phyloP scores from a whole-genome alignment of 495 filamentous ascomycete species.

The Clohesyomyces aquaticus region DNA sequence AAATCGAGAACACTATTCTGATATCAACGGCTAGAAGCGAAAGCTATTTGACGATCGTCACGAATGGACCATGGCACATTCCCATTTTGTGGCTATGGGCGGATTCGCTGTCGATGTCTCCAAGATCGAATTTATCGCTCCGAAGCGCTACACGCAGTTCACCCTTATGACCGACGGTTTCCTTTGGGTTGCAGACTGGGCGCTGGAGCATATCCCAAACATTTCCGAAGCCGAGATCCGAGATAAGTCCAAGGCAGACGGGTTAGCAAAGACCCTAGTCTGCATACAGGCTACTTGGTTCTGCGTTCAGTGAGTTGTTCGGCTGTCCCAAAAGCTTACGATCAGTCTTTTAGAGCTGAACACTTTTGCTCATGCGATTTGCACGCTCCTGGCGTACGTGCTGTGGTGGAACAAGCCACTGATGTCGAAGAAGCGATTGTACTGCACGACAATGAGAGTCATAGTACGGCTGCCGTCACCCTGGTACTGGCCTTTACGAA shows the following conservation, averaged over 20 bases:
- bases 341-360: neutral
- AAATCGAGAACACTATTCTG: neutral
- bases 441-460: neutral
- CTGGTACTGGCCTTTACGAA: neutral
- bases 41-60: neutral
- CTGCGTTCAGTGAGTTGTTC: neutral
- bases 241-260: constrained; percentile 6
- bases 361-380: neutral
- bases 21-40: no score
- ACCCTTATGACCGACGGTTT: neutral
- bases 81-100: neutral
- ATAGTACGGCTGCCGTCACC: neutral
- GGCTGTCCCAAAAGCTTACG: neutral
- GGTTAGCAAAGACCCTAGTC: neutral
- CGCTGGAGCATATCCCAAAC: neutral
- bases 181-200: neutral
- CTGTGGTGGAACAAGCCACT: neutral
- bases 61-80: neutral
- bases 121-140: neutral
- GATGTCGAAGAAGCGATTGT: neutral
- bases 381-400: neutral
- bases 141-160: neutral
- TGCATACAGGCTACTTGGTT: constrained; percentile 6
- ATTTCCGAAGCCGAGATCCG: constrained; percentile 1
- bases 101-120: neutral